Base-by-base conservation (phyloP, 768 basidiomycete species). In the Phallus indusiatus region DNA sequence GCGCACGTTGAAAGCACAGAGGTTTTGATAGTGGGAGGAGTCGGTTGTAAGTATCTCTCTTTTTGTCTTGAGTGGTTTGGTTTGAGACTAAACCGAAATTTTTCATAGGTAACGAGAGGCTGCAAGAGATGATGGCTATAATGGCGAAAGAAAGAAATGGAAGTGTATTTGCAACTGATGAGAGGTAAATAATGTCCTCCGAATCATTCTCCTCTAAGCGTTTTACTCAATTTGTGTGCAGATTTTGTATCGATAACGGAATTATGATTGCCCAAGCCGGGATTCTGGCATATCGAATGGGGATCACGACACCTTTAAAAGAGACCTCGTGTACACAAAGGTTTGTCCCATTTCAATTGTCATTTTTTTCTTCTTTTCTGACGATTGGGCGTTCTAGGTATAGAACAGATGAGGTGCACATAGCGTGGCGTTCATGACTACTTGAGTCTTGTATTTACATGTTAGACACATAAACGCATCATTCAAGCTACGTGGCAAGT, bases 241-340 rank as follows among this genome's bases (percentile, higher is more conserved):
- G 94, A 56, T 98, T 95, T 72, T 98, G 96, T 72, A 98, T 99
- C 61, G 96, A 99, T 70, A 99, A 99, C 65, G 96, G 96, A 1
- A 95, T 98, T 65, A 99, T 99, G 96, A 98, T 99, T 56, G 95
- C 96, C 1, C 96, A 99, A 68, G 96, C 96, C 6, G 96, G 96
- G 5, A 78, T 99, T 28, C 77, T 99, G 37, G 84, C 86, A 62
- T 93, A 83, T 70, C 81, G 96, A 1, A 97, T 94, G 93, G 96
- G 95, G 22, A 79, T 84, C 61, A 72, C 73, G 51, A 97, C 94
- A 0, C 79, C 86, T 1, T 67, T 98, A 28, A 70, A 78, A 24
- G 81, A 95, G 67, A 94, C 86, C 56, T 88, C 83, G 35, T 94
- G 92, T 67, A 98, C 94, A 7, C 96, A 99, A 74, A 80, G 95